Evolutionary conservation across 495 filamentous ascomycete species (phyloP).

Genomic region (Trichoderma erinaceum): DNA sequence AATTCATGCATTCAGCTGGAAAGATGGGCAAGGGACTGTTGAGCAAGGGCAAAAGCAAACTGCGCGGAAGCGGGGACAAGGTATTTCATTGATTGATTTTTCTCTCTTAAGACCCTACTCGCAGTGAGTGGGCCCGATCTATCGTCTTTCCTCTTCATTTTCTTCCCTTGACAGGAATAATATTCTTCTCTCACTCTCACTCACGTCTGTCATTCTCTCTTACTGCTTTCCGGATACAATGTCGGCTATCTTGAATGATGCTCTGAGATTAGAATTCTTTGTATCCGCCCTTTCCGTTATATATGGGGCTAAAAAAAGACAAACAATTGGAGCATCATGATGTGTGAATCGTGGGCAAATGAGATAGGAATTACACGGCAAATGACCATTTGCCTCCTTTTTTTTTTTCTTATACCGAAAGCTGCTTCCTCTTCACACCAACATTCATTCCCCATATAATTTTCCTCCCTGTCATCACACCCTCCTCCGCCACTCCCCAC

Average conservation of each 20-base stretch:
- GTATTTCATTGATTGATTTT: slow-evolving; percentile 52
- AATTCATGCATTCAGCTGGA: slow-evolving; percentile 73
- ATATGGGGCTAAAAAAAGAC: neutral
- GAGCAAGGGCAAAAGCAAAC: slow-evolving; percentile 77
- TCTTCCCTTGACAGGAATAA: slow-evolving; percentile 14
- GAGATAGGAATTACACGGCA: slow-evolving; percentile 17
- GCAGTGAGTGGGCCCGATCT: slow-evolving; percentile 10
- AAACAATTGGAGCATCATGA: slow-evolving; percentile 15
- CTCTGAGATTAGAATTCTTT: neutral
- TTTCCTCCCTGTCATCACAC: neutral
- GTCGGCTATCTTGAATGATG: slow-evolving; percentile 14
- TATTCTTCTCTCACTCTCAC: slow-evolving; percentile 17
- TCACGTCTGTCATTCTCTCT: neutral
- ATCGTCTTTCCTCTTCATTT: slow-evolving; percentile 21
- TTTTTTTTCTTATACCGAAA: neutral
- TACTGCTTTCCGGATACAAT: neutral
- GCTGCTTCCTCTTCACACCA: neutral
- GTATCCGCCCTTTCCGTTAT: slow-evolving; percentile 17
- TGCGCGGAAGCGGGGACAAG: slow-evolving; percentile 69
- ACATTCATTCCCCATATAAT: neutral
- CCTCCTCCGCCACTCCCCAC: neutral
- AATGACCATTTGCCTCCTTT: neutral
- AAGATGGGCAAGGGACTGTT: slow-evolving; percentile 82
- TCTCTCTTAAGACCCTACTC: slow-evolving; percentile 1
- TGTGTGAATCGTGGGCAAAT: slow-evolving; percentile 1